Evolutionary conservation across 257 asterid genomes (phyloP).

Genomic region (Petunia secreta): DNA sequence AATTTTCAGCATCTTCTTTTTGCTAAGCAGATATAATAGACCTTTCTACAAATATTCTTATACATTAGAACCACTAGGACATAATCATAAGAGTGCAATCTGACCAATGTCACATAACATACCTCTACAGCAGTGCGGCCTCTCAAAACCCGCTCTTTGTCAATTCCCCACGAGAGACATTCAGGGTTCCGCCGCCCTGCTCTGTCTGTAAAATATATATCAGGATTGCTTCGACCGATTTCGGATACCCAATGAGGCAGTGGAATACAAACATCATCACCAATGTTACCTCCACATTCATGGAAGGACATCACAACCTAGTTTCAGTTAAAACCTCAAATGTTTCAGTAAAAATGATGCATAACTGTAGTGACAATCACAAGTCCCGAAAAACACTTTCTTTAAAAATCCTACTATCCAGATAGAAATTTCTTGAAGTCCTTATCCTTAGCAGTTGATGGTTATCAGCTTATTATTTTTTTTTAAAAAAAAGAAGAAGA

Average conservation of each 20-base stretch:
- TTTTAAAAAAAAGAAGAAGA: too few species aligned
- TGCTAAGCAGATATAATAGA: background rate
- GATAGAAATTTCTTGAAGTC: background rate
- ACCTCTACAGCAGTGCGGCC: slow-evolving; percentile 96
- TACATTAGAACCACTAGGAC: background rate
- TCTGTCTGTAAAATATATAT: slow-evolving; percentile 87
- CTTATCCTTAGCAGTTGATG: background rate
- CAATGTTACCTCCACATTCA: slow-evolving; percentile 82
- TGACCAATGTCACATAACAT: slow-evolving; percentile 33
- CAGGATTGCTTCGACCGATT: slow-evolving; percentile 87
- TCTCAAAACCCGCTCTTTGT: slow-evolving; percentile 86
- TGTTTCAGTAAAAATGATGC: background rate
- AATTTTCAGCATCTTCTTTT: background rate
- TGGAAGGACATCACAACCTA: slow-evolving; percentile 89
- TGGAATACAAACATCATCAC: slow-evolving; percentile 81
- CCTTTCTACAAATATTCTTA: background rate
- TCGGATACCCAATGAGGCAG: slow-evolving; percentile 85
- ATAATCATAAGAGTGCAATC: background rate
- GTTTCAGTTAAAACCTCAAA: slow-evolving; percentile 71
- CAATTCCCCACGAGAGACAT: slow-evolving; percentile 96
- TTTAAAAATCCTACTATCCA: background rate
- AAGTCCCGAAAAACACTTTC: background rate
- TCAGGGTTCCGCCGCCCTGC: slow-evolving; percentile 87
- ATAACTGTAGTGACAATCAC: slow-evolving; percentile 7
- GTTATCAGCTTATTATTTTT: background rate